Evolutionary conservation across 257 asterid species (phyloP), one percentile per base, ranked within the genome.

Genomic region (Plantago major): DNA sequence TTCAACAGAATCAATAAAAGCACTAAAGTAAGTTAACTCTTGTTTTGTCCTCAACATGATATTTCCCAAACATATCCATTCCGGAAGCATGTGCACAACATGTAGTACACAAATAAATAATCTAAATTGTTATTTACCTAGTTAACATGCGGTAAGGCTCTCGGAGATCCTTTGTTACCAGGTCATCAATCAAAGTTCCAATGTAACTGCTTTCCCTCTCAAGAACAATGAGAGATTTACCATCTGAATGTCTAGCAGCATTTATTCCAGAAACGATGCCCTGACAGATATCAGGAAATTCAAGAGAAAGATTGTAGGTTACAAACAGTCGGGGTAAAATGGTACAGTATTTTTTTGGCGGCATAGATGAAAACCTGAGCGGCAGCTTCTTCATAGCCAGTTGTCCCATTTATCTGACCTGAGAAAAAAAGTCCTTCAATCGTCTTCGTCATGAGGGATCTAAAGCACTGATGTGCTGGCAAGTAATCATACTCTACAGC

Each of bases 371-470:
- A 67, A 62, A 92, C 99, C 99, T 92, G 99, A 42, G 99, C 93
- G 70, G 99, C 99, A 62, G 99, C 99, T 81, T 92, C 99, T 78
- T 92, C 99, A 62, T 92, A 92, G 55, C 99, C 99, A 44, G 99
- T 92, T 62, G 99, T 92, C 65, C 97, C 99, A 71, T 92, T 92
- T 75, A 92, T 92, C 76, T 92, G 99, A 73, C 99, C 99, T 1
- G 99, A 89, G 83, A 92, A 92, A 74, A 92, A 92, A 51, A 92
- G 95, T 19, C 99, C 99, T 81, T 84, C 91, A 44, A 92, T 76
- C 73, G 77, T 89, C 76, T 92, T 92, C 22, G 99, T 92, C 99
- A 92, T 92, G 70, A 92, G 97, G 50, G 96, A 81, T 74, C 96
- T 86, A 51, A 69, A 86, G 75, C 99, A 92, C 81, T 92, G 99